Evolutionary conservation across 768 basidiomycete genomes (phyloP), one percentile per base, ranked within the genome.

Genomic region (Boletales sp.): DNA sequence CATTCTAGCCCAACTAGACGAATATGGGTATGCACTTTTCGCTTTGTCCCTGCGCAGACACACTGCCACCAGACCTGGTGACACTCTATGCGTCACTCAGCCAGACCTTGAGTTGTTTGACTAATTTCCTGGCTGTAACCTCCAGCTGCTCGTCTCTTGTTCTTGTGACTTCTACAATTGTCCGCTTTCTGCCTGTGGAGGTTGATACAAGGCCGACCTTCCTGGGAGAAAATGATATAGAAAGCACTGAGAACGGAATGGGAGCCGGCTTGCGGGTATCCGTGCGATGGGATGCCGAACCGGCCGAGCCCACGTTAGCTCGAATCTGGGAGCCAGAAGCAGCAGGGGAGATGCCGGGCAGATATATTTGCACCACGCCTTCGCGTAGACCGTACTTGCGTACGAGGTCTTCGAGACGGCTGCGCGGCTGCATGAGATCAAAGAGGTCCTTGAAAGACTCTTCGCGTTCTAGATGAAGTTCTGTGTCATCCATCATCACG

Each of bases 401-500:
- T 12, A 90, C 74, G 34, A 92, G 74, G 63, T 92, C 90, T 66
- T 92, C 90, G n/a, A 86, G 63, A 18, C 90, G 72, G 27, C 81
- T 79, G 43, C 81, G 79, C 6, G 90, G 90, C 68, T 92, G 86
- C 56, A 73, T 76, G 46, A 86, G 76, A 54, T 87, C 86, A 62
- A 92, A 91, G 21, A 92, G 69, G 58, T 91, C 90, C 51, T 81
- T 82, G 72, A 86, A 91, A 10, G 78, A 75, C 63, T 90, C 88
- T 47, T 85, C 83, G 12, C 84, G 74, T 58, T 85, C 84, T 41
- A 89, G 78, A 57, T 92, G 87, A 19, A 91, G 74, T 61, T 82
- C 81, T 2, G 78, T 76, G 42, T 89, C 86, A 66, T 90, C 88
- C 36, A 75, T 71, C 74, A 84, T 83, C 39, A 90, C 76, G 67